Evolutionary conservation across 1,284 basidiomycete genomes (phyloP).

Genomic region (Butyriboletus appendiculatus): DNA sequence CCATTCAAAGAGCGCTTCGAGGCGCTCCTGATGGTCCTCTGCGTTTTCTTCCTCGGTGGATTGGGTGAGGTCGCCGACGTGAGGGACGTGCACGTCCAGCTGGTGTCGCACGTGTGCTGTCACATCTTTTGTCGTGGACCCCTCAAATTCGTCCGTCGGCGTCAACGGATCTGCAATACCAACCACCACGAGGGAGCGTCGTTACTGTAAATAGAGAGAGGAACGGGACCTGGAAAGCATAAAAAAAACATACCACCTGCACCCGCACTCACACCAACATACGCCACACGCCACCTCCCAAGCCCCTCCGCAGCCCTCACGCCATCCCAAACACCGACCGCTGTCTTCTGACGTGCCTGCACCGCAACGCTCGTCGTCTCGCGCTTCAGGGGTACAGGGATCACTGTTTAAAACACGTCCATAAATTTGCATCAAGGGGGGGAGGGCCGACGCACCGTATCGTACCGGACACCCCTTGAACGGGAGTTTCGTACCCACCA

Average conservation of each 20-base stretch:
- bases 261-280: slow-evolving; percentile 26
- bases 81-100: slow-evolving; percentile 39
- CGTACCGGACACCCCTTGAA: slow-evolving; percentile 47
- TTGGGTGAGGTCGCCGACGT: slow-evolving; percentile 25
- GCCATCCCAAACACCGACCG: slow-evolving; percentile 44
- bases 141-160: neutral
- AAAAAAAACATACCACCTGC: slow-evolving; percentile 14
- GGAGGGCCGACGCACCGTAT: slow-evolving; percentile 44
- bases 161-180: neutral
- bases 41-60: slow-evolving; percentile 22
- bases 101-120: slow-evolving; percentile 18
- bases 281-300: slow-evolving; percentile 48
- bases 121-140: slow-evolving; percentile 1
- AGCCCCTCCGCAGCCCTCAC: slow-evolving; percentile 34
- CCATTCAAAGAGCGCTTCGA: slow-evolving; percentile 63
- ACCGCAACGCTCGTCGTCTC: slow-evolving; percentile 35
- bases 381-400: slow-evolving; percentile 44
- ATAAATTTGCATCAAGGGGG: neutral
- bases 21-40: slow-evolving; percentile 51
- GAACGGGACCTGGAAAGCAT: neutral
- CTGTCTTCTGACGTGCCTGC: slow-evolving; percentile 37
- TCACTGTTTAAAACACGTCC: slow-evolving; percentile 36
- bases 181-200: neutral
- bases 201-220: neutral
- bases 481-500: slow-evolving; percentile 52